These are phyloP conservation scores for Clarireedia paspali DNA, from an alignment of 2,329 filamentous ascomycete genomes.

Conservation along the genomic window DNA sequence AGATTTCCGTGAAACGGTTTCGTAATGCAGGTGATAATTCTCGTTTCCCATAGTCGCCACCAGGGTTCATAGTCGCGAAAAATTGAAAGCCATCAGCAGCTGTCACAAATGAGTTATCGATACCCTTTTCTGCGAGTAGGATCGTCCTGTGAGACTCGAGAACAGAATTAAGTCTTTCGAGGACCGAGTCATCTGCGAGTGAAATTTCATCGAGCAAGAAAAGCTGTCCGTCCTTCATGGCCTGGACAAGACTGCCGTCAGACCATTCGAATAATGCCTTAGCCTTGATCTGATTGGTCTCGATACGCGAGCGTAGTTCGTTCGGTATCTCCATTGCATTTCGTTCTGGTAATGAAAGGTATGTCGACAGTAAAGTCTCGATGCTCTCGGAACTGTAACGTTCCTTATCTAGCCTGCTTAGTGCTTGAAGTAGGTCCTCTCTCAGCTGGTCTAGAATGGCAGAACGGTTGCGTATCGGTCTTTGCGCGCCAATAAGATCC, in stretches of 20 bases:
- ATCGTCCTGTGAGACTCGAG: slow-evolving; percentile 82
- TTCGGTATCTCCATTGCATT: slow-evolving; percentile 29
- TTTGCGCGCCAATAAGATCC: slow-evolving; percentile 90
- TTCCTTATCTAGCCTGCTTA: slow-evolving; percentile 35
- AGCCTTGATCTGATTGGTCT: slow-evolving; percentile 49
- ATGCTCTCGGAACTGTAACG: slow-evolving; percentile 54
- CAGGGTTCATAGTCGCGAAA: slow-evolving; percentile 97
- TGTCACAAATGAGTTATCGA: slow-evolving; percentile 70
- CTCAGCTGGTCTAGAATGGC: slow-evolving; percentile 60
- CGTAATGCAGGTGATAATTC: slow-evolving; percentile 90
- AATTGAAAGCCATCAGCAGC: slow-evolving; percentile 83
- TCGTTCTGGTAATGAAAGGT: slow-evolving; percentile 39
- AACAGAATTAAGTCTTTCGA: slow-evolving; percentile 94
- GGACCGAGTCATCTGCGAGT: slow-evolving; percentile 90
- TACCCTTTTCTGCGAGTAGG: slow-evolving; percentile 87
- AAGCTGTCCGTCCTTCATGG: slow-evolving; percentile 83
- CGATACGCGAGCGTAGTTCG: slow-evolving; percentile 33
- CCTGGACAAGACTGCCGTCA: slow-evolving; percentile 86
- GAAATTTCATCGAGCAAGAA: slow-evolving; percentile 98
- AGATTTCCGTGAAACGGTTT: slow-evolving; percentile 98
- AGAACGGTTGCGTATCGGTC: slow-evolving; percentile 79
- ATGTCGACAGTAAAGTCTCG: slow-evolving; percentile 40
- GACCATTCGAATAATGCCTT: slow-evolving; percentile 94
- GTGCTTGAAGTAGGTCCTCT: slow-evolving; percentile 46
- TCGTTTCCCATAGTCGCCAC: slow-evolving; percentile 96